Percentiles rank a stretch among this genome's conserved stretches.
These are phyloP conservation scores for Galium porrigens DNA, from an alignment of 305 asterid genomes.

Conservation along the genomic window DNA sequence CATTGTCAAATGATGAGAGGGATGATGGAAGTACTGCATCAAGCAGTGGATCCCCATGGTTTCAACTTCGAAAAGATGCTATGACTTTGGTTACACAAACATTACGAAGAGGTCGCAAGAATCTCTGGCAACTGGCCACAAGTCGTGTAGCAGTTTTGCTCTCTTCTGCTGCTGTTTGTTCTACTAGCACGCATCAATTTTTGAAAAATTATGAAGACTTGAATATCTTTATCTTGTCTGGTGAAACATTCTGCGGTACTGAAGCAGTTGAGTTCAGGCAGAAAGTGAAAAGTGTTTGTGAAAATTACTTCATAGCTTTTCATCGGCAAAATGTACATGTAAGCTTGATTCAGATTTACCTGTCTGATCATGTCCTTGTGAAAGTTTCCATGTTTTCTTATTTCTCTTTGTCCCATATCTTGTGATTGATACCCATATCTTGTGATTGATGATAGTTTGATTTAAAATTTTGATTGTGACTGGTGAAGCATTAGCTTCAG, in stretches of 20 bases:
- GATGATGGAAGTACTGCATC: constrained; percentile 94
- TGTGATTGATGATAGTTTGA: background rate
- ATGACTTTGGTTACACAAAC: constrained; percentile 66
- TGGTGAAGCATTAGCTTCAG: background rate
- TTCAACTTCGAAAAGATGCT: constrained; percentile 72
- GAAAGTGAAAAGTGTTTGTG: constrained; percentile 79
- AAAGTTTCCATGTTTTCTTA: background rate
- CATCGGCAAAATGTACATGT: constrained; percentile 93
- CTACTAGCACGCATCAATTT: constrained; percentile 88
- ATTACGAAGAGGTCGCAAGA: constrained; percentile 78
- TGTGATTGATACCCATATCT: background rate
- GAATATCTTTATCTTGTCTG: constrained; percentile 67
- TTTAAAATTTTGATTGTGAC: background rate
- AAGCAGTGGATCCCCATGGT: constrained; percentile 95
- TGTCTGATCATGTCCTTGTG: constrained; percentile 1
- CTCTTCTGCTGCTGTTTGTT: constrained; percentile 77
- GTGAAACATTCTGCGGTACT: constrained; percentile 90
- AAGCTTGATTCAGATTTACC: constrained; percentile 28
- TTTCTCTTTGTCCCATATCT: background rate
- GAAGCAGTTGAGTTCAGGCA: constrained; percentile 94
- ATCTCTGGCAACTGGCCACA: constrained; percentile 96
- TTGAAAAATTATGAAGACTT: constrained; percentile 87
- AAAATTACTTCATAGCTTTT: constrained; percentile 69
- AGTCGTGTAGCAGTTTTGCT: constrained; percentile 92
- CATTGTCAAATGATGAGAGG: constrained; percentile 42